Conservation (phyloP, 148 eudicot species). For the Rhododendron williamsianum region DNA sequence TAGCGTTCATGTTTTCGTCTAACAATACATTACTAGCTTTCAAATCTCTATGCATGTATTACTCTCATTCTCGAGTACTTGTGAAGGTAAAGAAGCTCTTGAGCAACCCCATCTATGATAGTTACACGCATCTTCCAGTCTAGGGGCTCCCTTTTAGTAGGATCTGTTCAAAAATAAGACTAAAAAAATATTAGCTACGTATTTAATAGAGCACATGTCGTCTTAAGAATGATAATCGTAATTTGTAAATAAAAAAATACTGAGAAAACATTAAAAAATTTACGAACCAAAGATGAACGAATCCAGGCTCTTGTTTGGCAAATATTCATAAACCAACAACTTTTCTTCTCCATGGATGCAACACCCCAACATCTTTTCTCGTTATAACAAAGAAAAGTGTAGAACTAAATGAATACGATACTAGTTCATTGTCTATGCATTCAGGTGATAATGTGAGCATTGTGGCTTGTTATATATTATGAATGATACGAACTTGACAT, state of each 20-base stretch:
- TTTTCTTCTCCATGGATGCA: too few relatives aligned
- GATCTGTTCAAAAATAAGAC: neutral
- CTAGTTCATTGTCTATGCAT: too few relatives aligned
- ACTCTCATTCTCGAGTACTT: neutral
- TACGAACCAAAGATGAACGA: constrained; percentile 11
- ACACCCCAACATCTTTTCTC: neutral
- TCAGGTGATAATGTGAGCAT: too few relatives aligned
- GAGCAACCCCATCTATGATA: constrained; percentile 20
- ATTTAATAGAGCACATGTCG: too few relatives aligned
- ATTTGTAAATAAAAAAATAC: neutral
- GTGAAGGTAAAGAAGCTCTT: constrained; percentile 21
- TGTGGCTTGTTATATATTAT: too few relatives aligned
- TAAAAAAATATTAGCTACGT: too few relatives aligned
- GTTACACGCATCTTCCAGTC: constrained; percentile 11
- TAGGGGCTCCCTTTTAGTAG: constrained; percentile 10
- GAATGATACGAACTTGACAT: too few relatives aligned
- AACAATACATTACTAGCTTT: constrained; percentile 19
- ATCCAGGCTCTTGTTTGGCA: too few relatives aligned
- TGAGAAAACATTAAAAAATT: neutral
- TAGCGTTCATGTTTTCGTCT: constrained; percentile 17
- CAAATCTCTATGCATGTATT: constrained; percentile 25
- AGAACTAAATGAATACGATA: too few relatives aligned
- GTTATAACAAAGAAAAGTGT: too few relatives aligned
- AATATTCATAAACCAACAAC: too few relatives aligned
- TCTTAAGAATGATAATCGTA: too few relatives aligned